phyloP scores from a whole-genome alignment of 2,329 filamentous ascomycete genomes.

The Alternaria sp. region DNA sequence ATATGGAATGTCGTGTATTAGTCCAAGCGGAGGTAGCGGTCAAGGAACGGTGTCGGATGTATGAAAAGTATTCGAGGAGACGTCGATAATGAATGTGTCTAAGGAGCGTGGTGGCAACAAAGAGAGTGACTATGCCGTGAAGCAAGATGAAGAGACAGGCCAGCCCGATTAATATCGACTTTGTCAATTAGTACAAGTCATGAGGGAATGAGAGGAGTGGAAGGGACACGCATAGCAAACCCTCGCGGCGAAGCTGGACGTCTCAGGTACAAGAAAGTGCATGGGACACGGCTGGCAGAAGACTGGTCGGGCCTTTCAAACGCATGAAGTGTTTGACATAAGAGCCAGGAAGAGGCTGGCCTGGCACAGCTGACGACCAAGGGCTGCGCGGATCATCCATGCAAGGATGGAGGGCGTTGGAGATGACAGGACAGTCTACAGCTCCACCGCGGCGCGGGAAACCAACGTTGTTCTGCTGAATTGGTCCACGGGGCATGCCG shows the following conservation, averaged over 20 bases:
- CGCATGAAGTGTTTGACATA: conserved; percentile 45
- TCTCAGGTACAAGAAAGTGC: conserved; percentile 41
- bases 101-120: conserved; percentile 18
- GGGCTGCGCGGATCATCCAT: conserved; percentile 23
- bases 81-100: not conserved
- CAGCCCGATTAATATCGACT: conserved; percentile 30
- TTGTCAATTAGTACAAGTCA: conserved; percentile 15
- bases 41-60: not conserved
- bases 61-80: conserved; percentile 11
- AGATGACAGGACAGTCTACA: conserved; percentile 31
- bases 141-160: conserved; percentile 20
- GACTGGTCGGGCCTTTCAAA: conserved; percentile 40
- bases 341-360: conserved; percentile 32
- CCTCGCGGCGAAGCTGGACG: conserved; percentile 35
- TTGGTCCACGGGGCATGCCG: conserved; percentile 5
- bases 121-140: conserved; percentile 25
- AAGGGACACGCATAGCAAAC: conserved; percentile 25
- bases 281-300: conserved; percentile 38
- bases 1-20: conserved; percentile 1
- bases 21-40: conserved; percentile 1
- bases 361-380: conserved; percentile 31
- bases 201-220: conserved; percentile 26
- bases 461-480: conserved; percentile 8
- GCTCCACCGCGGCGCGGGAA: conserved; percentile 19
- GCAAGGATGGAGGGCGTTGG: conserved; percentile 24